Evolutionary conservation across 495 filamentous ascomycete species (phyloP).

Genomic region (Hypoxylon crocopeplum): DNA sequence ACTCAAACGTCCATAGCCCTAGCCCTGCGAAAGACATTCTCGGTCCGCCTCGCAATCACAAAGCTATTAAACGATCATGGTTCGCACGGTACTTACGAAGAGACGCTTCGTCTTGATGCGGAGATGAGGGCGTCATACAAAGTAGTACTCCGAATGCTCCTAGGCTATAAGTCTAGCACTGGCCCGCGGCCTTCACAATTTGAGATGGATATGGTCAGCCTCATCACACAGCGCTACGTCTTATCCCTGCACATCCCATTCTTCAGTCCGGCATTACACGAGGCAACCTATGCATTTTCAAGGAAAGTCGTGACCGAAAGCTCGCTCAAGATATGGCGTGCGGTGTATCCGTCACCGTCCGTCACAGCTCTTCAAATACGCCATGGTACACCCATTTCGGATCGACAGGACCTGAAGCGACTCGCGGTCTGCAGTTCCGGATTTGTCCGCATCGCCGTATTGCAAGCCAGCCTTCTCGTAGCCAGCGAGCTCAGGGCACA

Average conservation of each 20-base stretch:
- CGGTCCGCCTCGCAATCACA: conserved; percentile 44
- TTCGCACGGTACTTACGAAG: conserved; percentile 40
- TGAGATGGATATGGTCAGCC: conserved; percentile 47
- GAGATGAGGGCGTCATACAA: conserved; percentile 46
- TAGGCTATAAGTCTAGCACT: conserved; percentile 43
- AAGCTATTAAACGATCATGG: conserved; percentile 47
- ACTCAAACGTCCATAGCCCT: conserved; percentile 50
- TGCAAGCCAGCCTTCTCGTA: conserved; percentile 55
- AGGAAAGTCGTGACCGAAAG: conserved; percentile 55
- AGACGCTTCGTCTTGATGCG: conserved; percentile 47
- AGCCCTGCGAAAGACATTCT: conserved; percentile 45
- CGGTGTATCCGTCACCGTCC: conserved; percentile 9
- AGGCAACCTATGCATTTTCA: conserved; percentile 54
- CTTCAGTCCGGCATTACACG: conserved; percentile 40
- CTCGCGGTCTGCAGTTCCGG: conserved; percentile 56
- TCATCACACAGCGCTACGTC: conserved; percentile 61
- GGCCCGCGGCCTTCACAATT: conserved; percentile 45
- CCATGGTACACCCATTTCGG: conserved; percentile 18
- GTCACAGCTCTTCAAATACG: conserved; percentile 30
- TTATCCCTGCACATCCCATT: conserved; percentile 56
- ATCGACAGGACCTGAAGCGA: conserved; percentile 48
- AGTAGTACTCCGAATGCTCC: conserved; percentile 40
- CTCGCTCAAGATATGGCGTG: conserved; percentile 51
- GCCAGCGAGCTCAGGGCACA: conserved; percentile 54
- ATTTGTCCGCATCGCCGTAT: conserved; percentile 50